A percentile compares a stretch with the other conserved stretches of the same genome.
Evolutionary conservation across 495 filamentous ascomycete genomes (phyloP).

Genomic region (Aspergillus diversus): DNA sequence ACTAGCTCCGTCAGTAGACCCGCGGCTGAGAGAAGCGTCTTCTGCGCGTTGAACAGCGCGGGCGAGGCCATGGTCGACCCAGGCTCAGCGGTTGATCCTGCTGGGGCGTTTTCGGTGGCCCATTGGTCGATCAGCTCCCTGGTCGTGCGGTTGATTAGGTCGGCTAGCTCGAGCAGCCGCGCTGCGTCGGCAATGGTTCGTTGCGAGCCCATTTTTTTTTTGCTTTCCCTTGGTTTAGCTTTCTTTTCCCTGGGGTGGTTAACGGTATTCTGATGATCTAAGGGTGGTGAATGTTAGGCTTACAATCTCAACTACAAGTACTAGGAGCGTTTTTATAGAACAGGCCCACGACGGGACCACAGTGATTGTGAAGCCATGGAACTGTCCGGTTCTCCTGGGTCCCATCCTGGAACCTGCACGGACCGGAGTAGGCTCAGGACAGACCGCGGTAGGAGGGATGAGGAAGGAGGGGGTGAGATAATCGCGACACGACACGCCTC

Average conservation of each 20-base stretch:
- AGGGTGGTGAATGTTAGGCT: too few species aligned
- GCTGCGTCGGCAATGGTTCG: background rate
- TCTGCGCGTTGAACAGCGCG: constrained; percentile 9
- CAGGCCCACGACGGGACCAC: background rate
- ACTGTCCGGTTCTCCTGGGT: background rate
- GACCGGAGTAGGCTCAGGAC: background rate
- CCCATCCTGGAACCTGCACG: background rate
- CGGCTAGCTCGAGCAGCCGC: background rate
- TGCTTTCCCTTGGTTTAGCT: background rate
- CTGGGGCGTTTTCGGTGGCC: background rate
- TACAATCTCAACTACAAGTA: too few species aligned
- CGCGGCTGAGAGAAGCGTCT: constrained; percentile 1
- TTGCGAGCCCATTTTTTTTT: background rate
- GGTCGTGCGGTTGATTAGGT: background rate
- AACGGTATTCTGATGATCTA: too few species aligned
- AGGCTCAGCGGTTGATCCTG: background rate
- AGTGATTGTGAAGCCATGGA: background rate
- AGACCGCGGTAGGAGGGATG: background rate
- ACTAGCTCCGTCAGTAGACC: constrained; percentile 10
- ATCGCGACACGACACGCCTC: background rate
- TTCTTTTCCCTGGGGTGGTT: too few species aligned
- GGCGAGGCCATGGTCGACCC: background rate
- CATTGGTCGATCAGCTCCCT: background rate
- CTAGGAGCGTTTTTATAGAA: background rate
- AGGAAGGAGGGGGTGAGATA: background rate